Conservation (phyloP, 495 filamentous ascomycete species). For the Neurospora africana region DNA sequence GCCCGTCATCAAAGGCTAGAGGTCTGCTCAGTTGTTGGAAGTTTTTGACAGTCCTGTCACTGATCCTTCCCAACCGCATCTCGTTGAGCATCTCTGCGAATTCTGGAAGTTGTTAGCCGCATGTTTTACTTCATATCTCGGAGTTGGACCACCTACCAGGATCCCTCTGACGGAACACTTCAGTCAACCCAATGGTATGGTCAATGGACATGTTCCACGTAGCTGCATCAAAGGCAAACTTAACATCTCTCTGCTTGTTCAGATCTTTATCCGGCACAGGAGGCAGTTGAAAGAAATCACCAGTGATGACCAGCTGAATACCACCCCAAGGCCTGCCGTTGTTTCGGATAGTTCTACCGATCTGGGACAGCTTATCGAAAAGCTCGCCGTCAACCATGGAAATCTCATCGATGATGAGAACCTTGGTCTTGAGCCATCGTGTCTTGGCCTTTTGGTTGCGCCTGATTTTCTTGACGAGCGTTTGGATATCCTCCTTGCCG, state of each 20-base stretch:
- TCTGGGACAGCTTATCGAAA: conserved; percentile 88
- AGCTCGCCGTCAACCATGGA: conserved; percentile 98
- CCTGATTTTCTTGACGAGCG: conserved; percentile 85
- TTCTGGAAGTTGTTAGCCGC: conserved; percentile 31
- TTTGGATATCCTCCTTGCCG: conserved; percentile 74
- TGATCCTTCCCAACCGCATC: conserved; percentile 82
- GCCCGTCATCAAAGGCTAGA: conserved; percentile 58
- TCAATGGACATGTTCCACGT: conserved; percentile 89
- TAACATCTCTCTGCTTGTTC: conserved; percentile 51
- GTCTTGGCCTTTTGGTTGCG: conserved; percentile 76
- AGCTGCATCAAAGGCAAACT: conserved; percentile 84
- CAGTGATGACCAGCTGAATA: conserved; percentile 91
- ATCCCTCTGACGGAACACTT: conserved; percentile 93
- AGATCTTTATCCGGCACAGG: conserved; percentile 64
- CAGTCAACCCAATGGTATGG: conserved; percentile 89
- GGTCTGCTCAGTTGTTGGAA: conserved; percentile 65
- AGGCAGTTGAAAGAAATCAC: conserved; percentile 95
- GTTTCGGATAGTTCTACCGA: conserved; percentile 70
- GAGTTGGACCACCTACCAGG: conserved; percentile 45
- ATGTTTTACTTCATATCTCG: neutral
- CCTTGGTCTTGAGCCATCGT: conserved; percentile 79
- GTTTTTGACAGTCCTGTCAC: conserved; percentile 51
- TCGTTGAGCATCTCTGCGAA: conserved; percentile 96
- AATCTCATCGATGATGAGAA: conserved; percentile 86
- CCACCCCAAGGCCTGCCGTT: conserved; percentile 91